Evolutionary conservation across 345 rosid species (phyloP), one percentile per base, ranked within the genome.

Genomic region (Carallia pectinifolia): DNA sequence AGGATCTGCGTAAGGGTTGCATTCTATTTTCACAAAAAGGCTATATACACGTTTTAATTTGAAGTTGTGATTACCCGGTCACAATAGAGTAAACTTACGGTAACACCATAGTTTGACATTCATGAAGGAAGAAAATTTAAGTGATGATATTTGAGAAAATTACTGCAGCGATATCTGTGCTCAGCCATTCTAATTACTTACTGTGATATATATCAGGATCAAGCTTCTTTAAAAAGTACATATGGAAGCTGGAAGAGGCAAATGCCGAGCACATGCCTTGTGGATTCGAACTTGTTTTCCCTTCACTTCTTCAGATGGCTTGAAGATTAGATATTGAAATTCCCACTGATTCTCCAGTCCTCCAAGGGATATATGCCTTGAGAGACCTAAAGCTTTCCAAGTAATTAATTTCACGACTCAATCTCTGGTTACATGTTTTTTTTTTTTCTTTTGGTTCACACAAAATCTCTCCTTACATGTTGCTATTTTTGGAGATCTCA

Each of bases 241-340:
- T 92, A 1, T 77, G 74, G 56, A 90, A 86, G 83, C 83, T 95
- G 7, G 85, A 81, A 73, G 84, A 86, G 23, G 99, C 89, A 74
- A 76, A 81, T 54, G 75, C 82, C 18, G 94, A 86, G 71, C 99
- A 95, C 77, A 90, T 92, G 99, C 98, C 94, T 0, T 89, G 92
- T 6, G 99, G 99, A 7, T 95, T 95, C 27, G 99, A 95, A 78
- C 94, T 95, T 34, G 96, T 94, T 33, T 92, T 95, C 68, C 98
- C 98, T 71, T 90, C 98, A 1, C 81, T 92, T 18, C 77, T 95
- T 2, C 91, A 92, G 62, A 70, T 82, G 13, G 99, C 98, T n/a
- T 70, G 82, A 59, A 77, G 73, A 36, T 58, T 90, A 73, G 72
- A 80, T 70, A 83, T 92, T 50, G 80, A 90, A 47, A 81, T 90